phyloP scores from a whole-genome alignment of 176 grass and related monocot genomes.

The Zea mays region Zm-B73-REFERENCE-NAM-5.0 NC_050100.1:171102501-171103000 shows the following conservation, averaged over 20 bases:
- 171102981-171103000: neutral
- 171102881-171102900: too few relatives aligned
- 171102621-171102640: too few relatives aligned
- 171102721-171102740: neutral
- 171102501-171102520: neutral
- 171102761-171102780: neutral
- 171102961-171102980: too few relatives aligned
- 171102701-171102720: constrained; percentile 1
- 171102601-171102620: neutral
- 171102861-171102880: too few relatives aligned
- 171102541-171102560: too few relatives aligned
- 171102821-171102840: too few relatives aligned
- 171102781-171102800: neutral
- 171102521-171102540: neutral
- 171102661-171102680: neutral
- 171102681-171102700: neutral
- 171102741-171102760: constrained; percentile 24
- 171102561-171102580: neutral
- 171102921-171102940: too few relatives aligned
- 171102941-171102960: too few relatives aligned
- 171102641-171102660: neutral
- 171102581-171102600: neutral
- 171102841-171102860: too few relatives aligned
- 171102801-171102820: too few relatives aligned
- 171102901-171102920: too few relatives aligned